Base-by-base conservation (phyloP, 2,329 filamentous ascomycete species). In the Sordariomycetes sp. region DNA sequence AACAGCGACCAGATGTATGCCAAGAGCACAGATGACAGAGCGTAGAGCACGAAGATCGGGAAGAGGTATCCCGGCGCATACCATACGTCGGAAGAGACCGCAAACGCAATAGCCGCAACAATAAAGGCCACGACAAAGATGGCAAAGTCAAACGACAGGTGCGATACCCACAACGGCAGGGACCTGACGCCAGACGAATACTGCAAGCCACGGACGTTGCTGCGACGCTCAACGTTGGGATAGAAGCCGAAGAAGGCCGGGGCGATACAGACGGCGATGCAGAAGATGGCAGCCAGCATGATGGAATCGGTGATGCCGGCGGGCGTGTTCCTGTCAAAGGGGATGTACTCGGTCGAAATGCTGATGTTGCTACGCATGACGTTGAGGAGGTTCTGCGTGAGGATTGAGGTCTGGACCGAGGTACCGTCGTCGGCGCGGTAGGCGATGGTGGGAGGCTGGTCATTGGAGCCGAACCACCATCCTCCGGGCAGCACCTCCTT, bases 131-230 rank as follows among this genome's bases (percentile, higher is more conserved):
- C 32, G 1, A 86, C 73, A 36, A 88, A 78, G 28, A 74, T 53
- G 23, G 40, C 36, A 43, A 86, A 85, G 58, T 94, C 86, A 49
- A 93, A 92, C 1, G 64, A 50, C 2, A 79, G 64, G 49, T 94
- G 88, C 2, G 86, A 83, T 2, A 82, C 54, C 86, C 86, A 94
- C 2, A 93, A 63, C 2, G 86, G 83, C 4, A 82, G 61, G 3
- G 82, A 77, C 15, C 82, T 70, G 23, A 92, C 85, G 25, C 86
- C 86, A 50, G 92, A 94, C 35, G 83, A 88, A 58, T 90, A 94
- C 53, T 94, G 81, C 20, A 94, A 63, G 7, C 82, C 80, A 33
- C 86, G 73, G 24, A 94, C 82, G 38, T 84, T 79, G 35, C 76
- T 66, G 7, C 84, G 62, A 14, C 85, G 70, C 55, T 94, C 86